Base-by-base conservation (phyloP, 805 yeast genomes). In the Yarrowia sp. region DNA sequence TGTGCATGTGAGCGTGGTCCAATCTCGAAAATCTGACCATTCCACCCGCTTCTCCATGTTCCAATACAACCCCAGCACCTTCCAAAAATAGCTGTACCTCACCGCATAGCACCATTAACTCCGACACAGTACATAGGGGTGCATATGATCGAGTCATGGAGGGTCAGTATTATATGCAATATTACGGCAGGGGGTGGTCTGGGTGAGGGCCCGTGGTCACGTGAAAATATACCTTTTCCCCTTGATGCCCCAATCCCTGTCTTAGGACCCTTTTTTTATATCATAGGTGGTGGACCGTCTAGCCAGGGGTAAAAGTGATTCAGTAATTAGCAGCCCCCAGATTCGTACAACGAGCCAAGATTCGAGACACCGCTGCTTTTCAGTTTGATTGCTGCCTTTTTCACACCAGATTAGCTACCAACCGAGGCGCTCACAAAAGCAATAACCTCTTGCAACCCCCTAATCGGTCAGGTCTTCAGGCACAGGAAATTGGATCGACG, bases 51-150 rank as follows among this genome's bases (percentile, higher is more conserved):
- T 22, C 28, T 22, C 28, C 3, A 3, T 5, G 28, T 5, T 22
- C 3, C 28, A 22, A 22, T 5, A 22, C 28, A 3, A 22, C 28
- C 28, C 28, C 28, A 22, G 28, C 28, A 22, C 28, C 28, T 22
- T 22, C 28, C 28, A 22, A 22, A 22, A 22, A 22, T 22, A 8
- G 9, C 48, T 44, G 48, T 44, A 44, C 35, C 33, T 44, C 48
- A 28, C 48, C 35, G 51, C 51, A 47, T 47, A 4, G 18, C 51
- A 47, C 14, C 51, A 47, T n/a, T 15, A 47, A 47, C 53, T 33
- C 41, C 55, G 32, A 41, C 28, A 35, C 9, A 3, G 17, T 55
- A 55, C 61, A 55, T 55, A 55, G 61, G 61, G 61, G 61, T 55
- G 45, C 61, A 53, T 53, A 41, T 38, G 36, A 28, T 55, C 33